Evolutionary conservation across 768 basidiomycete species (phyloP).

Genomic region (Lepiota brunneoincarnata): DNA sequence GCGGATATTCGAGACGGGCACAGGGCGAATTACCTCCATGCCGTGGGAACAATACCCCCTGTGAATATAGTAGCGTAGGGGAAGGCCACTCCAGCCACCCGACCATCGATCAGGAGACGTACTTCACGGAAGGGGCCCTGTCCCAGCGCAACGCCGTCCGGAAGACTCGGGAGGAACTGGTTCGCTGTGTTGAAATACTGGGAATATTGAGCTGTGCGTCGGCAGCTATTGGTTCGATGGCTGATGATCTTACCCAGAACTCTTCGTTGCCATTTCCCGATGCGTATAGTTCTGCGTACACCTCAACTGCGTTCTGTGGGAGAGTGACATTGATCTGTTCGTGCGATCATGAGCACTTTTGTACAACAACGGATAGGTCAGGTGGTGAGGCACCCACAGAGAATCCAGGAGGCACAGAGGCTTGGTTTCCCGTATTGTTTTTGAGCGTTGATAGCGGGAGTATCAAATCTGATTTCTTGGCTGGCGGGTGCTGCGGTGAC

Average conservation of each 20-base stretch:
- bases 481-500: slow-evolving; percentile 52
- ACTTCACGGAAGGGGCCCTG: slow-evolving; percentile 53
- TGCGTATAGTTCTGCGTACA: slow-evolving; percentile 71
- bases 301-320: slow-evolving; percentile 63
- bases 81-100: slow-evolving; percentile 45
- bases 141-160: slow-evolving; percentile 36
- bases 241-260: slow-evolving; percentile 58
- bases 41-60: slow-evolving; percentile 66
- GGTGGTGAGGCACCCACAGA: slow-evolving; percentile 39
- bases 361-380: neutral
- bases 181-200: slow-evolving; percentile 72
- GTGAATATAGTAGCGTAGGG: slow-evolving; percentile 68
- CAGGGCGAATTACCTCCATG: slow-evolving; percentile 54
- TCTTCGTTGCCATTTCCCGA: slow-evolving; percentile 60
- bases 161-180: slow-evolving; percentile 53
- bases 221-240: neutral
- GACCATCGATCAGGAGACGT: slow-evolving; percentile 42
- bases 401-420: slow-evolving; percentile 71
- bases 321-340: slow-evolving; percentile 62
- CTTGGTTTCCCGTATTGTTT: slow-evolving; percentile 66
- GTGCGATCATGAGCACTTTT: neutral
- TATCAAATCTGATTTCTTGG: slow-evolving; percentile 58
- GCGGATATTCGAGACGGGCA: neutral
- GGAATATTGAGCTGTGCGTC: neutral
- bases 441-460: slow-evolving; percentile 67